Base-by-base conservation (phyloP, 495 filamentous ascomycete species). In the Penicillium parvum region DNA sequence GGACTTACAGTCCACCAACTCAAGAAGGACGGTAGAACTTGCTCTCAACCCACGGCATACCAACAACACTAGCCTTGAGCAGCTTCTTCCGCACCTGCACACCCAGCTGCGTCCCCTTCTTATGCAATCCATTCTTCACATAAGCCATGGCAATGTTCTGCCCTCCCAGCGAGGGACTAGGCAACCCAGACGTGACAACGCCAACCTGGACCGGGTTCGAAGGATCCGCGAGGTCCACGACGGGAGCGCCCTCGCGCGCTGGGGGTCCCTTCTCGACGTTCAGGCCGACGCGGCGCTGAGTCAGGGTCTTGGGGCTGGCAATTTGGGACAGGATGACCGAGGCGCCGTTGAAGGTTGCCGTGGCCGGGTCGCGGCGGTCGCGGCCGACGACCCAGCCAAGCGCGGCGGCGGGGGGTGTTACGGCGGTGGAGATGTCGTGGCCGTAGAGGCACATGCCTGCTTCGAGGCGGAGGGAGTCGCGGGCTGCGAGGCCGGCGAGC, bases 381-480 rank as follows among this genome's bases (percentile, higher is more conserved):
- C 86, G 85, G 42, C 82, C 81, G 39, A 98, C 77, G 42, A 96
- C 76, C 90, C 91, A 98, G 62, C 77, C 75, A 3, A 98, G 74
- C 3, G 78, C 81, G 3, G 81, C 92, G 65, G 88, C 85, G 15
- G 88, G 87, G 2, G 94, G 92, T 4, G 94, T 95, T 15, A 85
- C 95, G 3, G 73, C 70, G 45, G 95, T 94, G 57, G 94, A 80
- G 32, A 98, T 78, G 66, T 98, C 92, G 62, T 96, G 89, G n/a
- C 92, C 92, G 71, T 97, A 97, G 17, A 97, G 78, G 65, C 88
- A 97, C 90, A 98, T 91, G 36, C 92, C 92, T 1, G 94, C 92
- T 66, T 98, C 92, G 7, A 98, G 79, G 12, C 92, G 81, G 46
- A 98, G 77, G 51, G 84, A 92, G 64, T 98, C 94, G 43, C 92